Conservation (phyloP, 495 filamentous ascomycete species). For the Pyronema domesticum region DNA sequence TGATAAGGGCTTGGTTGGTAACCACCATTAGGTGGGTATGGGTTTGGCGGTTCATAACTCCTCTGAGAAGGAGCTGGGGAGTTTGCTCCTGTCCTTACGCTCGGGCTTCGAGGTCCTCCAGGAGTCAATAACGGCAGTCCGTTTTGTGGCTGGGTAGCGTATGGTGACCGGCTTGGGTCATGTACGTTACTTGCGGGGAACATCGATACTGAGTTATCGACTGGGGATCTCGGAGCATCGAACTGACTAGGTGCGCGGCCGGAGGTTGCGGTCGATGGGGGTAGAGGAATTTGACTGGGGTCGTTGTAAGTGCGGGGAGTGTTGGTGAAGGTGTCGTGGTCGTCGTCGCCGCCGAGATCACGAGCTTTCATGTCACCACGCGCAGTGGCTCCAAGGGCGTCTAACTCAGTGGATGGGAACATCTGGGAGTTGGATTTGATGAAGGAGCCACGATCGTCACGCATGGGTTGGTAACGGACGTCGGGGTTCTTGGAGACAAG, state of each 20-base stretch:
- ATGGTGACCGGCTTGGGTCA: slow-evolving; percentile 9
- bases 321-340: slow-evolving; percentile 32
- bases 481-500: slow-evolving; percentile 91
- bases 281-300: slow-evolving; percentile 25
- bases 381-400: slow-evolving; percentile 82
- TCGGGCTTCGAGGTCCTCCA: slow-evolving; percentile 10
- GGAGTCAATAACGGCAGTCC: slow-evolving; percentile 20
- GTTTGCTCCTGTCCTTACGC: slow-evolving; percentile 15
- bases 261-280: slow-evolving; percentile 28
- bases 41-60: neutral
- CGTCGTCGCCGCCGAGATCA: slow-evolving; percentile 64
- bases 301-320: slow-evolving; percentile 14
- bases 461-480: slow-evolving; percentile 89
- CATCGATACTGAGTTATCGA: slow-evolving; percentile 7
- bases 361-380: slow-evolving; percentile 58
- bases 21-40: slow-evolving; percentile 6
- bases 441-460: slow-evolving; percentile 88
- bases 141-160: slow-evolving; percentile 14
- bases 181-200: slow-evolving; percentile 16
- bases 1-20: slow-evolving; percentile 1
- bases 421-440: slow-evolving; percentile 94
- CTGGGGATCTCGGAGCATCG: slow-evolving; percentile 15
- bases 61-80: slow-evolving; percentile 4
- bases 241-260: slow-evolving; percentile 16
- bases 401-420: slow-evolving; percentile 58